Evolutionary conservation across 1,139 yeast genomes (phyloP).

Genomic region (Yamadazyma friedrichii): DNA sequence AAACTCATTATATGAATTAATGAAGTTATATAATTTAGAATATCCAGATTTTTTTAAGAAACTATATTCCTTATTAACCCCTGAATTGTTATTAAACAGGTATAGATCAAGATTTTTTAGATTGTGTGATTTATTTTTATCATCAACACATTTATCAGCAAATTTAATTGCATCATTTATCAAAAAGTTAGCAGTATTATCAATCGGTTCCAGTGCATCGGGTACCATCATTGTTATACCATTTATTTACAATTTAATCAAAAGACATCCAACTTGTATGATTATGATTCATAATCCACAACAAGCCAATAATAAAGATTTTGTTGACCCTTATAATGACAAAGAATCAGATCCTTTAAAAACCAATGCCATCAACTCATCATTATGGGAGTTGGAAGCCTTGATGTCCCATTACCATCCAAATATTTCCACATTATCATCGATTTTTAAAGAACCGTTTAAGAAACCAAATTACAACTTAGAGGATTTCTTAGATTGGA

Average conservation of each 20-base stretch:
- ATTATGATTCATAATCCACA: slow-evolving; percentile 65
- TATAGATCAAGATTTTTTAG: slow-evolving; percentile 88
- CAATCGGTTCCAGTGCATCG: slow-evolving; percentile 82
- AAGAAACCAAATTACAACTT: slow-evolving; percentile 81
- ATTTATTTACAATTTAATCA: slow-evolving; percentile 84
- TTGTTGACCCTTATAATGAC: slow-evolving; percentile 66
- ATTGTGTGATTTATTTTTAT: slow-evolving; percentile 76
- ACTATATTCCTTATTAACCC: slow-evolving; percentile 76
- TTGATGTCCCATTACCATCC: slow-evolving; percentile 92
- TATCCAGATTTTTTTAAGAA: slow-evolving; percentile 89
- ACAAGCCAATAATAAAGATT: slow-evolving; percentile 23
- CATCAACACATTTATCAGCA: slow-evolving; percentile 87
- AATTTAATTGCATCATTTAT: slow-evolving; percentile 85
- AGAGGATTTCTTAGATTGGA: slow-evolving; percentile 95
- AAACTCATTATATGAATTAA: slow-evolving; percentile 83
- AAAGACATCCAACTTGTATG: slow-evolving; percentile 94
- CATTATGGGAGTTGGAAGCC: slow-evolving; percentile 89
- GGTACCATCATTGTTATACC: slow-evolving; percentile 88
- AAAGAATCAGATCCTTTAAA: slow-evolving; percentile 69
- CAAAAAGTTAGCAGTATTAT: slow-evolving; percentile 72
- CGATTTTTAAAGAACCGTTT: slow-evolving; percentile 85
- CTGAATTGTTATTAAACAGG: slow-evolving; percentile 70
- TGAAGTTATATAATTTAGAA: slow-evolving; percentile 80
- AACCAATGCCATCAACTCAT: slow-evolving; percentile 79
- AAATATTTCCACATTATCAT: slow-evolving; percentile 88